Base-by-base conservation (phyloP, 805 yeast species). In the Wickerhamiella azymoides region DNA sequence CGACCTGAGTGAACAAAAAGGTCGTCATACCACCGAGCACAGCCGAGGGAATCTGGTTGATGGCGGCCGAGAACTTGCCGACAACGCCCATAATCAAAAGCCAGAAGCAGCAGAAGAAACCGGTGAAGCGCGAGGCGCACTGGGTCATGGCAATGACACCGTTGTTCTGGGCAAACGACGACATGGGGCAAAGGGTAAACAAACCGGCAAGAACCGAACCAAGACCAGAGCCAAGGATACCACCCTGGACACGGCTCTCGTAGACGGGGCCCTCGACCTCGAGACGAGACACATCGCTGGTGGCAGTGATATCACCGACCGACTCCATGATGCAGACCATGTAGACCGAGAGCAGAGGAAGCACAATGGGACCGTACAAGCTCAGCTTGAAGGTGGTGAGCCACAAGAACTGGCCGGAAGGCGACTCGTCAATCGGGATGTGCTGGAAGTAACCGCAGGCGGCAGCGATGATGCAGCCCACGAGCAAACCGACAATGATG, bases 251-350 rank as follows among this genome's bases (percentile, higher is more conserved):
- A 63, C 96, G 71, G 14, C 88, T 75, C 54, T 86, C 95, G 61
- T 80, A 86, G 16, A 71, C 55, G 39, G 74, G 77, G 52, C 96
- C 96, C 58, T 81, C 88, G 48, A 84, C 86, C 50, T 80, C 85
- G 50, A 80, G 67, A 54, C 94, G 70, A 8, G 94, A 83, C 17
- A 88, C 96, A 62, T 86, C 96, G 48, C 84, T 80, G 37, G 95
- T 84, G 30, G 96, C 96, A 27, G 95, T 84, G 59, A 86, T 80
- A 63, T 86, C 96, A 62, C 96, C 96, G 58, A 86, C 84, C 46
- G 94, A 82, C 67, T 88, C 96, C 85, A 85, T 84, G 76, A 84
- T 80, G 54, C 83, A 65, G 24, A 80, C 84, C 27, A 86, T 69
- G 60, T 77, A 86, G 40, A 85, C 80, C 0, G 95, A 93, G 47